These are phyloP conservation scores for Nepenthes gracilis DNA, from an alignment of 148 eudicot species.

Conservation along the genomic window DNA sequence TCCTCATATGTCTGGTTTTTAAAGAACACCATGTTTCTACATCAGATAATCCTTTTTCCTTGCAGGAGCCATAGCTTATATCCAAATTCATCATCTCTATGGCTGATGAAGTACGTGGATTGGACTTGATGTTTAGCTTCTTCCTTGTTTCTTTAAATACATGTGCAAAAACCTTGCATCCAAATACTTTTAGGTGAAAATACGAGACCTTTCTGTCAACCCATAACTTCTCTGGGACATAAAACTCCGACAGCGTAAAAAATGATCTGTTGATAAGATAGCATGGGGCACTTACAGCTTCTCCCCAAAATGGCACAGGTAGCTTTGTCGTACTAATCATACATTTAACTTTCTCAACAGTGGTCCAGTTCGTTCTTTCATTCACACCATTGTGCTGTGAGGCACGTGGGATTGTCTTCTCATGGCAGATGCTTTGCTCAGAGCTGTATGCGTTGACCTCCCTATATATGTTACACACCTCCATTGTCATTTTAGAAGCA, in stretches of 20 bases:
- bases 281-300: constrained; percentile 1
- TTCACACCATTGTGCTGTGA: constrained; percentile 6
- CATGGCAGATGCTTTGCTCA: not conserved
- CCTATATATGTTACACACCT: not conserved
- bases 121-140: not conserved
- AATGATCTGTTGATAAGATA: constrained; percentile 11
- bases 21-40: constrained; percentile 10
- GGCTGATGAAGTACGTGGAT: not conserved
- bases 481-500: not conserved
- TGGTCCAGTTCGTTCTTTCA: constrained; percentile 7
- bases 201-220: constrained; percentile 1
- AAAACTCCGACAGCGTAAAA: constrained; percentile 5
- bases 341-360: constrained; percentile 7
- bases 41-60: not conserved
- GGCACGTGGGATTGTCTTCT: not conserved
- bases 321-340: constrained; percentile 8
- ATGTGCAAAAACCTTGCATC: constrained; percentile 8
- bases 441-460: not conserved
- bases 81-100: not conserved
- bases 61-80: not conserved
- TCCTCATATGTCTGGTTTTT: constrained; percentile 9
- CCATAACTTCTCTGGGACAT: constrained; percentile 8
- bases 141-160: constrained; percentile 7
- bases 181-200: constrained; percentile 9
- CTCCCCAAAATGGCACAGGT: constrained; percentile 5